Conservation (phyloP, 2,329 filamentous ascomycete genomes). For the Microascus cirrosus region DNA sequence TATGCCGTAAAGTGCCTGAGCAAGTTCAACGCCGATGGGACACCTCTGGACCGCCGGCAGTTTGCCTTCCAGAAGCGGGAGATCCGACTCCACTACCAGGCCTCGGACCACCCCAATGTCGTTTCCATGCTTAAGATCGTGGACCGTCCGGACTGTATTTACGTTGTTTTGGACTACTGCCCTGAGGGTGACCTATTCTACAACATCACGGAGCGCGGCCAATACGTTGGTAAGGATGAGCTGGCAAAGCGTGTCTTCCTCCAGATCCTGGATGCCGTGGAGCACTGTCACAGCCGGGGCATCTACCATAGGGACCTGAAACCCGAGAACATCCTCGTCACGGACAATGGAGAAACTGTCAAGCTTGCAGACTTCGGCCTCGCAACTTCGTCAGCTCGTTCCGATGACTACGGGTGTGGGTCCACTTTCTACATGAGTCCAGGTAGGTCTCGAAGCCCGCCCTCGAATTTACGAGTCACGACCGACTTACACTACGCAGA, state of each 20-base stretch:
- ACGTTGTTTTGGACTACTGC: slow-evolving; percentile 93
- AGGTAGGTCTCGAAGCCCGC: slow-evolving; percentile 47
- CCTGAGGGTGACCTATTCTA: slow-evolving; percentile 93
- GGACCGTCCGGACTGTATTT: slow-evolving; percentile 84
- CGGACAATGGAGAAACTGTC: slow-evolving; percentile 76
- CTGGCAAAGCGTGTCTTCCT: slow-evolving; percentile 82
- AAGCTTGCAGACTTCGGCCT: slow-evolving; percentile 97
- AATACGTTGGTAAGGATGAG: slow-evolving; percentile 85
- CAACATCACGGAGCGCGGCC: slow-evolving; percentile 91
- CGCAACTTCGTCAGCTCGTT: slow-evolving; percentile 71
- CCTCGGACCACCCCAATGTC: slow-evolving; percentile 83
- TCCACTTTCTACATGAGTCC: slow-evolving; percentile 99
- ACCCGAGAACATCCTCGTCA: slow-evolving; percentile 94
- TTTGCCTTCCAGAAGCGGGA: slow-evolving; percentile 85
- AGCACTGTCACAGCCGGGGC: slow-evolving; percentile 83
- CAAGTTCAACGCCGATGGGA: slow-evolving; percentile 67
- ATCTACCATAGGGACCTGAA: slow-evolving; percentile 98
- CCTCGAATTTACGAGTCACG: not conserved
- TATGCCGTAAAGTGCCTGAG: slow-evolving; percentile 97
- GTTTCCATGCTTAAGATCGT: slow-evolving; percentile 91
- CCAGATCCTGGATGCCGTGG: slow-evolving; percentile 91
- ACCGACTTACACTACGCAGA: slow-evolving; percentile 43
- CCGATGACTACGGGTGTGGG: slow-evolving; percentile 92
- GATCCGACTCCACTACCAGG: slow-evolving; percentile 82
- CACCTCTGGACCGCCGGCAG: slow-evolving; percentile 70